Percentiles rank a stretch among this genome's conserved stretches.
Conservation (phyloP, 164 flowering plant genomes). For the Taxillus chinensis region DNA sequence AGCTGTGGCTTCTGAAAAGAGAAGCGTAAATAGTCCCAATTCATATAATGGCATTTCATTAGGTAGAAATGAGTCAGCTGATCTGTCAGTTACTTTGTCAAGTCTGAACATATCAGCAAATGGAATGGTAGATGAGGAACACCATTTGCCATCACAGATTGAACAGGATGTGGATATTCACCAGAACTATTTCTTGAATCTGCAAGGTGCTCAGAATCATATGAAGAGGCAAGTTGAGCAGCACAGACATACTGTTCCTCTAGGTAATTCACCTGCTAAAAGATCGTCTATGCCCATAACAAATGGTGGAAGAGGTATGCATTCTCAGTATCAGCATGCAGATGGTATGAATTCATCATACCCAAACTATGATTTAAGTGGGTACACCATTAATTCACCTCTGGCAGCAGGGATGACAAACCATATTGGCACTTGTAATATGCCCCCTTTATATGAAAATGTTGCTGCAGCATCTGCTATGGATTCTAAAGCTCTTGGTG, state of each 20-base stretch:
- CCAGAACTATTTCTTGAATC: constrained; percentile 30
- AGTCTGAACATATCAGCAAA: constrained; percentile 46
- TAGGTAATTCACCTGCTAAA: constrained; percentile 28
- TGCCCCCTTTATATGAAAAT: constrained; percentile 57
- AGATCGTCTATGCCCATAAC: constrained; percentile 28
- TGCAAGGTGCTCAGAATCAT: constrained; percentile 34
- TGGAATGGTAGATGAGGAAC: constrained; percentile 32
- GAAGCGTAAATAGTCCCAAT: constrained; percentile 25
- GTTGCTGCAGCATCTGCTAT: constrained; percentile 48
- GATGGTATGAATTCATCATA: constrained; percentile 32
- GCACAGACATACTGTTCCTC: constrained; percentile 25
- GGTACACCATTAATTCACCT: constrained; percentile 35
- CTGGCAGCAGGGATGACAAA: constrained; percentile 35
- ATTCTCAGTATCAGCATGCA: constrained; percentile 38
- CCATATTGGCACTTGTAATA: constrained; percentile 41
- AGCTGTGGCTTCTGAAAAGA: constrained; percentile 32
- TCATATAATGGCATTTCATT: constrained; percentile 36
- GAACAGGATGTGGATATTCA: constrained; percentile 31
- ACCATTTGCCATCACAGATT: constrained; percentile 22
- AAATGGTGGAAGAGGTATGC: constrained; percentile 27
- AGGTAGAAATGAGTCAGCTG: constrained; percentile 30
- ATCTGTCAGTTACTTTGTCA: constrained; percentile 52
- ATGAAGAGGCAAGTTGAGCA: constrained; percentile 25
- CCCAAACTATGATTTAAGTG: constrained; percentile 35
- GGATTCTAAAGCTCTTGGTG: constrained; percentile 43